Base-by-base conservation (phyloP, 257 asterid genomes). In the Plantago elongata region DNA sequence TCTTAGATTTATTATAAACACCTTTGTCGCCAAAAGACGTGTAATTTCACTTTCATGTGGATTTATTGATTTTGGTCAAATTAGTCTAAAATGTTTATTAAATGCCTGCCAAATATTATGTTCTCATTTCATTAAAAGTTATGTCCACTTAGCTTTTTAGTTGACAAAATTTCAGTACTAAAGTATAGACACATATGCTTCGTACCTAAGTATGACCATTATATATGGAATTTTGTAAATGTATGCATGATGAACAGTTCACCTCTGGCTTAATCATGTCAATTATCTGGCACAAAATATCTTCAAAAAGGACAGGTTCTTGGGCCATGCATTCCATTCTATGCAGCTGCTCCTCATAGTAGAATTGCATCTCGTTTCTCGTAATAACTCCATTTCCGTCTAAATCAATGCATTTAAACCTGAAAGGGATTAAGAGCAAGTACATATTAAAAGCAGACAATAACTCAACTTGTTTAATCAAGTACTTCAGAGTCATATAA, bases 261-360 rank as follows among this genome's bases (percentile, higher is more conserved):
- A 89, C 99, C 97, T 93, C 95, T 58, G 97, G 99, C 65, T 72
- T 71, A 74, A 93, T 73, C 99, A 93, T 93, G 84, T 93, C 99
- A 71, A 93, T 88, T 67, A 93, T 87, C 80, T 93, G 99, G 77
- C 99, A 93, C 73, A 93, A 78, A 68, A 93, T 89, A 85, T 89
- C 97, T 83, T 93, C 99, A 81, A 89, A 93, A 73, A 93, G 96
- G 45, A 93, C 97, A 76, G 97, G 99, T 83, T 93, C 99, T 74
- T 93, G 99, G 70, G 97, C 96, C 97, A 93, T 93, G 88, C 99
- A 93, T 77, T 93, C 99, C 99, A 93, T 93, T 79, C 99, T 82
- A 76, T 93, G 99, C 80, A 93, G 64, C 77, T 93, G 99, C 80
- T 93, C 99, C 82, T 93, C 99, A 49, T 93, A 93, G 76, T 85